Percentiles rank a stretch among this genome's conserved stretches.
Evolutionary conservation across 805 yeast species (phyloP).

Genomic region (Ogataea parapolymorpha): DNA sequence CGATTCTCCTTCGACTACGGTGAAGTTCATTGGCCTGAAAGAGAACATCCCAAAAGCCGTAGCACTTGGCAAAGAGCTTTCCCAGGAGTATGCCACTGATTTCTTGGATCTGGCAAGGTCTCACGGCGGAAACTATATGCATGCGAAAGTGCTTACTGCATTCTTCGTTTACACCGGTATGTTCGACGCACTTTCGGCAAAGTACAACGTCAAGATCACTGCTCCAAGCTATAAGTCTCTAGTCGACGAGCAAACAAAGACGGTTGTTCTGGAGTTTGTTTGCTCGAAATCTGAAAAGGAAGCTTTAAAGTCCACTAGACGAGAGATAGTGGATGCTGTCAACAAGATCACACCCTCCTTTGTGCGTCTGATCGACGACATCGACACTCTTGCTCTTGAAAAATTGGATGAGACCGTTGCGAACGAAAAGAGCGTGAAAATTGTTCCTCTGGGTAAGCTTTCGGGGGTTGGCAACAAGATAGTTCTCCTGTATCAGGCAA

Average conservation of each 20-base stretch:
- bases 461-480: constrained; percentile 44
- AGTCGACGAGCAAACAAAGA: constrained; percentile 34
- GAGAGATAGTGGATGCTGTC: constrained; percentile 67
- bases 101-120: constrained; percentile 83
- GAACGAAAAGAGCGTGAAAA: constrained; percentile 45
- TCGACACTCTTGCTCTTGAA: constrained; percentile 57
- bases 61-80: constrained; percentile 53
- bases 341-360: constrained; percentile 69
- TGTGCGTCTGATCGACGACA: constrained; percentile 43
- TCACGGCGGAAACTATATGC: constrained; percentile 73
- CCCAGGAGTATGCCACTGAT: constrained; percentile 59
- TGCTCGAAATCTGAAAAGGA: constrained; percentile 44
- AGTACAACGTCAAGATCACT: constrained; percentile 41
- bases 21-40: constrained; percentile 61
- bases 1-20: constrained; percentile 42
- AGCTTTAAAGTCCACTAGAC: constrained; percentile 58
- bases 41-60: constrained; percentile 59
- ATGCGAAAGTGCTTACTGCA: constrained; percentile 72
- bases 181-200: constrained; percentile 43
- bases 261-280: constrained; percentile 61
- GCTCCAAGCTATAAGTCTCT: constrained; percentile 47
- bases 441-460: constrained; percentile 55
- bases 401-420: constrained; percentile 46
- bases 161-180: constrained; percentile 54
- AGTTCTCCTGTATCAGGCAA: constrained; percentile 51